Evolutionary conservation across 441 rosid genomes (phyloP).

Genomic region (Viola pubescens): DNA sequence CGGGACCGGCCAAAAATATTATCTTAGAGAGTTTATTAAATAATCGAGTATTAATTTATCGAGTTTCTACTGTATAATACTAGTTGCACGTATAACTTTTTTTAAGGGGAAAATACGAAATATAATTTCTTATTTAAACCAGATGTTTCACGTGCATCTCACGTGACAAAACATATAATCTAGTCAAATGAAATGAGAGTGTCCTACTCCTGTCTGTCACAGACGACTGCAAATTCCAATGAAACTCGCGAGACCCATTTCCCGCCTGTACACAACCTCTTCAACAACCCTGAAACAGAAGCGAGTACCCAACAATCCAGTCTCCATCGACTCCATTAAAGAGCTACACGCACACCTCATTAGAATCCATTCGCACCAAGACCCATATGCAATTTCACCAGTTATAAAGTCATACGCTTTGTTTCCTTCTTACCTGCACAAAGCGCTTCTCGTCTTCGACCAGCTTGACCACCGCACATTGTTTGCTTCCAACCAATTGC

Average conservation of each 20-base stretch:
- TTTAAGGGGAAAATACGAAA: no score
- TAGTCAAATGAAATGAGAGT: no score
- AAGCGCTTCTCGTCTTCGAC: conserved; percentile 34
- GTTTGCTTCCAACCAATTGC: conserved; percentile 31
- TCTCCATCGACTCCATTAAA: conserved; percentile 19
- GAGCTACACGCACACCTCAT: conserved; percentile 41
- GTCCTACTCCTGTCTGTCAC: no score
- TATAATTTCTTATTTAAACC: no score
- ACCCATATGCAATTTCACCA: conserved; percentile 30
- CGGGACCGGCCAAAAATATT: no score
- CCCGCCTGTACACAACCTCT: conserved; percentile 18
- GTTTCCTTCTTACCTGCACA: conserved; percentile 24
- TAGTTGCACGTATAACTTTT: no score
- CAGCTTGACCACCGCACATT: conserved; percentile 32
- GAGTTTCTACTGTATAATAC: no score
- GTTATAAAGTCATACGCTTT: conserved; percentile 41
- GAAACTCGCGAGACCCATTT: conserved; percentile 18
- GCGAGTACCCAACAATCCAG: conserved; percentile 6
- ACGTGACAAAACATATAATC: no score
- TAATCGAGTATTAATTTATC: no score
- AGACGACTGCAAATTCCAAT: neutral
- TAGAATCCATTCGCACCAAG: conserved; percentile 25
- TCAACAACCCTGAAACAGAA: conserved; percentile 14
- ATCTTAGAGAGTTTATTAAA: no score
- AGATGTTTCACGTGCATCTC: no score